Conservation (phyloP, 148 eudicot species). For the Beta vulgaris region DNA sequence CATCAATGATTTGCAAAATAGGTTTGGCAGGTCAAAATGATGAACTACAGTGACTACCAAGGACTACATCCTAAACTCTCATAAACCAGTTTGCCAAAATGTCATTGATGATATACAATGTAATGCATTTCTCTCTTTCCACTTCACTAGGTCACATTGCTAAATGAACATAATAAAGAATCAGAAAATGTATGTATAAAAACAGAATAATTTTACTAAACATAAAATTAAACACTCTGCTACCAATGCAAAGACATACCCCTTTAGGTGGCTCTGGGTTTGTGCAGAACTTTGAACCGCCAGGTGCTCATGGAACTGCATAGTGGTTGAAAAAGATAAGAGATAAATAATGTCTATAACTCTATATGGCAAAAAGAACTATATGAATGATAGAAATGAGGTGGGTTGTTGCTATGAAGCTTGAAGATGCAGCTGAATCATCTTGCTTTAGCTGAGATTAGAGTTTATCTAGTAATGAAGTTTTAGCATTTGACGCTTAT, state of each 20-base stretch:
- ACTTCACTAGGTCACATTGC: neutral
- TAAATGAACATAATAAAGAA: neutral
- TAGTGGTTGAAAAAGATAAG: constrained; percentile 8
- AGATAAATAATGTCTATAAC: constrained; percentile 1
- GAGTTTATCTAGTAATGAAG: too few relatives aligned
- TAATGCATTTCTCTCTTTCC: neutral
- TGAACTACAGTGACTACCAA: too few relatives aligned
- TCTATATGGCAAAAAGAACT: neutral
- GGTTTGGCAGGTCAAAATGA: too few relatives aligned
- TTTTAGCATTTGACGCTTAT: too few relatives aligned
- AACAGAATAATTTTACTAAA: neutral
- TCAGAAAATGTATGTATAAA: neutral
- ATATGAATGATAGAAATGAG: too few relatives aligned
- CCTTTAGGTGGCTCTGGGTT: constrained; percentile 81
- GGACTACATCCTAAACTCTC: too few relatives aligned
- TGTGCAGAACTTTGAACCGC: constrained; percentile 78
- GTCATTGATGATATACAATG: neutral
- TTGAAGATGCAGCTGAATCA: too few relatives aligned
- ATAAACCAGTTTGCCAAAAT: neutral
- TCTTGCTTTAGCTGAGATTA: too few relatives aligned
- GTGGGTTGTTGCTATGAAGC: too few relatives aligned
- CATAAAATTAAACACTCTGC: neutral
- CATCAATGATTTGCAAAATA: constrained; percentile 56
- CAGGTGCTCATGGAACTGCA: constrained; percentile 99
- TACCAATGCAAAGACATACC: constrained; percentile 37